Conservation (phyloP, 371 early-diverging fungal species). For the Circinella umbellata region DNA sequence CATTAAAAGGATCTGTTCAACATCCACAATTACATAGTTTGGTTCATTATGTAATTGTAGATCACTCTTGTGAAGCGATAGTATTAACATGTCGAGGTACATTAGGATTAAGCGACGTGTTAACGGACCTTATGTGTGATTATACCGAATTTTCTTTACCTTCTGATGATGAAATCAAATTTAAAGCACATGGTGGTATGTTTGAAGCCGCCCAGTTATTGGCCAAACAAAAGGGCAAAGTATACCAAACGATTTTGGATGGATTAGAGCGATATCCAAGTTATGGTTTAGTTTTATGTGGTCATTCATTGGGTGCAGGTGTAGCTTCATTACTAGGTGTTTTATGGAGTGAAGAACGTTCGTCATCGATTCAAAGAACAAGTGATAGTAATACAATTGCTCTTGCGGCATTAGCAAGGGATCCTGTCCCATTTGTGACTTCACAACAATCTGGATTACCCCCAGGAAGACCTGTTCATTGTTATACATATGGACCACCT, state of each 20-base stretch:
- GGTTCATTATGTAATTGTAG: conserved; percentile 85
- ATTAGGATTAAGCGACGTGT: conserved; percentile 82
- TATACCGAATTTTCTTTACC: conserved; percentile 68
- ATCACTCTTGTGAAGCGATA: conserved; percentile 75
- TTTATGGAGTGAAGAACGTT: conserved; percentile 67
- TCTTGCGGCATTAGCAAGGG: conserved; percentile 28
- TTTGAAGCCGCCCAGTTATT: conserved; percentile 73
- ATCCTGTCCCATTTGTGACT: conserved; percentile 66
- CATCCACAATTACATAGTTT: conserved; percentile 73
- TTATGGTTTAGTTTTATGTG: conserved; percentile 81
- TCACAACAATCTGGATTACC: conserved; percentile 69
- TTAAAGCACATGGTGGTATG: conserved; percentile 80
- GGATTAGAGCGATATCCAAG: conserved; percentile 68
- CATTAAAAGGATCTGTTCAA: conserved; percentile 25
- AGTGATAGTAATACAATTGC: neutral
- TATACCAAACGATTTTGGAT: conserved; percentile 66
- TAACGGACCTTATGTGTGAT: conserved; percentile 87
- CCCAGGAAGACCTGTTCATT: conserved; percentile 74
- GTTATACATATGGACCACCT: conserved; percentile 79
- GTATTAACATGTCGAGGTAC: conserved; percentile 93
- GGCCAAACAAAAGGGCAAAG: conserved; percentile 66
- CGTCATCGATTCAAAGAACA: conserved; percentile 31
- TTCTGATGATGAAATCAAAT: conserved; percentile 33
- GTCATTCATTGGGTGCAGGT: conserved; percentile 85
- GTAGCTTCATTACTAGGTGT: conserved; percentile 73